Evolutionary conservation across 768 basidiomycete species (phyloP), one percentile per base, ranked within the genome.

Genomic region (Tylopilus vinaceipallidus): DNA sequence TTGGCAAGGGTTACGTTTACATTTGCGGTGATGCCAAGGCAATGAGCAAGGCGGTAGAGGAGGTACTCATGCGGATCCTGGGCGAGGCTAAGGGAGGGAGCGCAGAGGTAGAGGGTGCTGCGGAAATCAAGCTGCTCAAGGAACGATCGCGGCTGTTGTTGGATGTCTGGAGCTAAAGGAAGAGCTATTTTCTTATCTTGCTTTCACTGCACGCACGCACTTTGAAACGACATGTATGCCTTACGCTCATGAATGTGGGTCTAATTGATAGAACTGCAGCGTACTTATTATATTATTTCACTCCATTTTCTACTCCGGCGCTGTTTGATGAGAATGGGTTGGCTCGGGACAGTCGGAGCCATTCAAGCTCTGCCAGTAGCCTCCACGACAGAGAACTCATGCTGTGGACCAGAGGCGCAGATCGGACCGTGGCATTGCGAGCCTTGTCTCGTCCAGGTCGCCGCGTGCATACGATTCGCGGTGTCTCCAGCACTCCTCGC

Each of bases 21-120:
- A 91, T 98, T 54, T 98, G 95, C 60, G 95, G 95, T 62, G 95
- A 98, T 61, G 95, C 94, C 47, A 95, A 91, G 79, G 81, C 79
- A 69, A 99, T 99, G 97, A 86, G 86, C 69, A 94, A 92, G 69
- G 82, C 87, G 36, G 97, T 99, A 19, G 97, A 99, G 71, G 92
- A 95, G 57, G 80, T 84, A 38, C 74, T 99, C 35, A 85, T 85
- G 49, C 76, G 74, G 55, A 86, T 93, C 55, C 78, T 99, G 17
- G 97, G 88, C 11, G 89, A 95, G 68, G 93, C 92, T 6, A 98
- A 97, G 77, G 93, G 92, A 33, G 97, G 95, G 19, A 83, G 78
- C 17, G 84, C 81, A 2, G 88, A 88, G 59, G 86, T 90, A 5
- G 94, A 97, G 69, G 95, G 95, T 33, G 81, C 75, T 4, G 91